Evolutionary conservation across 345 rosid species (phyloP).

Genomic region (Boechera retrofracta): DNA sequence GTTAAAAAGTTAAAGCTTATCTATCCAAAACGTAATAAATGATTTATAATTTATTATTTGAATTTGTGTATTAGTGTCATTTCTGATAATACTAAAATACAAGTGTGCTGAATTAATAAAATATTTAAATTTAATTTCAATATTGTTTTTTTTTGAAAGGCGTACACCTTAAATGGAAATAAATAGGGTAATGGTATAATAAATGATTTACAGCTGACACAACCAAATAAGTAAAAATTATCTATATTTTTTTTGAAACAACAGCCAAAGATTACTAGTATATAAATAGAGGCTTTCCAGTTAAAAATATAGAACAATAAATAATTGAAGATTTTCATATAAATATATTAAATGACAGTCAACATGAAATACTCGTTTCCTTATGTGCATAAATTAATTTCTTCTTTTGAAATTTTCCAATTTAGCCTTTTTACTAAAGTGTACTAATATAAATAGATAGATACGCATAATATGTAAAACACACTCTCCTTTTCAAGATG

Average conservation of each 20-base stretch:
- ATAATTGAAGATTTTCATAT: not conserved
- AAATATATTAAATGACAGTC: not conserved
- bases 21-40: too few species aligned
- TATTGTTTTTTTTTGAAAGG: not conserved
- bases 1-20: too few species aligned
- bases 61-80: too few species aligned
- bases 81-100: too few species aligned
- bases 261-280: not conserved
- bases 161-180: not conserved
- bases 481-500: constrained; percentile 3
- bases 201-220: not conserved
- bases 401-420: not conserved
- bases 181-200: not conserved
- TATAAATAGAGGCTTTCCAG: too few species aligned
- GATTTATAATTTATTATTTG: too few species aligned
- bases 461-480: not conserved
- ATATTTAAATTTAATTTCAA: not conserved
- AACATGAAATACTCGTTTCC: not conserved
- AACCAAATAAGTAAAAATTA: not conserved
- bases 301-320: not conserved
- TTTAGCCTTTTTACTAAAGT: not conserved
- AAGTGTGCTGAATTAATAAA: not conserved
- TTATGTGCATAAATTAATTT: not conserved
- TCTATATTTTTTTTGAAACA: not conserved
- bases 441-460: constrained; percentile 24